A percentile compares a stretch with the other conserved stretches of the same genome.
These are phyloP conservation scores for Aaosphaeria arxii DNA, from an alignment of 2,329 filamentous ascomycete genomes.

Conservation along the genomic window DNA sequence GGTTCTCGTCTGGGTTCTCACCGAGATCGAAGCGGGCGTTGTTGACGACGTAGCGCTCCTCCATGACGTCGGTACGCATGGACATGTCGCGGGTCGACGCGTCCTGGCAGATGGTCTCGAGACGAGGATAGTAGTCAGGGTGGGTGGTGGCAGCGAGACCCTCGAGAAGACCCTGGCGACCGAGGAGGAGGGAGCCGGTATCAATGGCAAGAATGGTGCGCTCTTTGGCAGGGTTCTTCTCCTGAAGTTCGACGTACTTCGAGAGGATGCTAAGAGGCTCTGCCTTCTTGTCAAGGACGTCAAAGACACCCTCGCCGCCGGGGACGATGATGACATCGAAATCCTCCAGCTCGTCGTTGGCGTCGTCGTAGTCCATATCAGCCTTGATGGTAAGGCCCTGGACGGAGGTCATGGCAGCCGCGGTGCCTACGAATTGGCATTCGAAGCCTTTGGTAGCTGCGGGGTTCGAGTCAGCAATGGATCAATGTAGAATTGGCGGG, in stretches of 20 bases:
- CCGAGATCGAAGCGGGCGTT: conserved; percentile 81
- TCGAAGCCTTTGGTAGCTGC: conserved; percentile 54
- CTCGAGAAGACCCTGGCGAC: conserved; percentile 71
- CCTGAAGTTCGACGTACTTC: conserved; percentile 75
- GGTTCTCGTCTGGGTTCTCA: conserved; percentile 74
- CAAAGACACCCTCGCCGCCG: conserved; percentile 62
- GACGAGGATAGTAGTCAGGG: conserved; percentile 73
- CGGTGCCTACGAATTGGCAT: conserved; percentile 49
- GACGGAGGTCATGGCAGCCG: conserved; percentile 48
- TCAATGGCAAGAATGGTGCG: conserved; percentile 78
- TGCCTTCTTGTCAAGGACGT: conserved; percentile 63
- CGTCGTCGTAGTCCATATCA: conserved; percentile 76
- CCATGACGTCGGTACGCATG: conserved; percentile 78
- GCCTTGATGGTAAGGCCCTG: conserved; percentile 70
- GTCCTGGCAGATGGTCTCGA: conserved; percentile 79
- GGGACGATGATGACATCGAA: conserved; percentile 78
- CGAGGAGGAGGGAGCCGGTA: conserved; percentile 75
- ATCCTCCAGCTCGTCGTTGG: conserved; percentile 67
- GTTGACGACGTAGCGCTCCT: conserved; percentile 86
- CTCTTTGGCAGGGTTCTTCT: conserved; percentile 74
- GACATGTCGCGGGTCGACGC: conserved; percentile 66
- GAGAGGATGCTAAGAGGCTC: conserved; percentile 65
- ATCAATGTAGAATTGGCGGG: background rate
- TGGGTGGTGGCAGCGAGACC: conserved; percentile 81
- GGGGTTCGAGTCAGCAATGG: conserved; percentile 16